Conservation (phyloP, 2,329 filamentous ascomycete genomes). For the Penicillium sp. region DNA sequence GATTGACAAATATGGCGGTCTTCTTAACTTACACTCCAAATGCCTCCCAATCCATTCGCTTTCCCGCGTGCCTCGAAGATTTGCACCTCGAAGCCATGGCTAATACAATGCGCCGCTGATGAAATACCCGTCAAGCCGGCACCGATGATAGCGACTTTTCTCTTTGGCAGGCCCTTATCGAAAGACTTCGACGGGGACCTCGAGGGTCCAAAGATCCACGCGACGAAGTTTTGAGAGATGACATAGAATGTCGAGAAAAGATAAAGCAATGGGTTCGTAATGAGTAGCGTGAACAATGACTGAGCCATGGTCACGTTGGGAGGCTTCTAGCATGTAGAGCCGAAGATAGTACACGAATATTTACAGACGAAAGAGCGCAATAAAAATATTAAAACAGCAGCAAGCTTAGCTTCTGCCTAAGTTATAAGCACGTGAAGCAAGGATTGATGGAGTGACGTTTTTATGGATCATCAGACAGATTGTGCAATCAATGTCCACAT, state of each 20-base stretch:
- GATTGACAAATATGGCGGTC: not conserved
- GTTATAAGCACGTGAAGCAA: not conserved
- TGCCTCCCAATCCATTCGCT: not conserved
- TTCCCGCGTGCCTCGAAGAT: not conserved
- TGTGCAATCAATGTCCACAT: not conserved
- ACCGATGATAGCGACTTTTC: slow-evolving; percentile 1
- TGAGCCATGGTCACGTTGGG: not conserved
- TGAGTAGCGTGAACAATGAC: not conserved
- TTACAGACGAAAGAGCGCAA: not conserved
- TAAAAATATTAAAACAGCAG: not conserved
- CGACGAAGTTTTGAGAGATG: not conserved
- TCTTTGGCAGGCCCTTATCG: not conserved
- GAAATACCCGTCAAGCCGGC: slow-evolving; percentile 2
- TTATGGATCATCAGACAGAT: not conserved
- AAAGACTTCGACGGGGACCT: not conserved
- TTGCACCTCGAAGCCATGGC: slow-evolving; percentile 2
- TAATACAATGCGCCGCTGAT: slow-evolving; percentile 1
- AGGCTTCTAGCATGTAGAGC: not conserved
- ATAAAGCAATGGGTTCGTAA: not conserved
- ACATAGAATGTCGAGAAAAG: not conserved
- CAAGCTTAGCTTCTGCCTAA: not conserved
- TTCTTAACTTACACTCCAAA: not conserved
- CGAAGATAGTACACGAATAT: not conserved
- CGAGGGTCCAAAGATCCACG: not conserved
- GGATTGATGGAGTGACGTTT: not conserved